phyloP scores from a whole-genome alignment of 345 rosid species.

The Cochlearia excelsa region DNA sequence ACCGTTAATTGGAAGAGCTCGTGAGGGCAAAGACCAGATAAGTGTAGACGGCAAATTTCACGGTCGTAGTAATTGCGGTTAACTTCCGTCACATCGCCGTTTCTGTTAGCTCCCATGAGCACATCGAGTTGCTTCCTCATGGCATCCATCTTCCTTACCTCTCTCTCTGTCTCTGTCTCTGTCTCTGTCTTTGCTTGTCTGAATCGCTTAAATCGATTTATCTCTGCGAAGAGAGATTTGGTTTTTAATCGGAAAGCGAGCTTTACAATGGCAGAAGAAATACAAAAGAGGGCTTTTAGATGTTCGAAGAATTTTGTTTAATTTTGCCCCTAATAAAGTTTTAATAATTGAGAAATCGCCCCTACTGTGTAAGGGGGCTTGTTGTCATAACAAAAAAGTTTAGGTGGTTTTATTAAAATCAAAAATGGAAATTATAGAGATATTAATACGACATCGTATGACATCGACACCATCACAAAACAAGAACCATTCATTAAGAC shows the following conservation, averaged over 20 bases:
- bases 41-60: constrained; percentile 92
- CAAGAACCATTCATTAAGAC: too few species aligned
- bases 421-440: too few species aligned
- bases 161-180: constrained; percentile 11
- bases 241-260: neutral
- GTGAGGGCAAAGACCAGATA: constrained; percentile 98
- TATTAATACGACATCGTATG: too few species aligned
- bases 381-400: too few species aligned
- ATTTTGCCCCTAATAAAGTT: too few species aligned
- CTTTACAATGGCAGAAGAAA: too few species aligned
- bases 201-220: constrained; percentile 16
- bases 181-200: neutral
- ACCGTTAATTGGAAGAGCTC: constrained; percentile 98
- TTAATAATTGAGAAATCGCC: too few species aligned
- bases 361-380: too few species aligned
- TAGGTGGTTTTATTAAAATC: too few species aligned
- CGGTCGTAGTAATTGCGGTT: constrained; percentile 99
- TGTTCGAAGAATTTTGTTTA: too few species aligned
- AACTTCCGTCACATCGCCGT: constrained; percentile 95
- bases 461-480: too few species aligned
- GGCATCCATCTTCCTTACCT: constrained; percentile 65
- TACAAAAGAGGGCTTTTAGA: too few species aligned
- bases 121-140: constrained; percentile 99
- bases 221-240: constrained; percentile 17
- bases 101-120: constrained; percentile 97